These are phyloP conservation scores for Albophoma yamanashiensis DNA, from an alignment of 2,329 filamentous ascomycete species.

Conservation along the genomic window DNA sequence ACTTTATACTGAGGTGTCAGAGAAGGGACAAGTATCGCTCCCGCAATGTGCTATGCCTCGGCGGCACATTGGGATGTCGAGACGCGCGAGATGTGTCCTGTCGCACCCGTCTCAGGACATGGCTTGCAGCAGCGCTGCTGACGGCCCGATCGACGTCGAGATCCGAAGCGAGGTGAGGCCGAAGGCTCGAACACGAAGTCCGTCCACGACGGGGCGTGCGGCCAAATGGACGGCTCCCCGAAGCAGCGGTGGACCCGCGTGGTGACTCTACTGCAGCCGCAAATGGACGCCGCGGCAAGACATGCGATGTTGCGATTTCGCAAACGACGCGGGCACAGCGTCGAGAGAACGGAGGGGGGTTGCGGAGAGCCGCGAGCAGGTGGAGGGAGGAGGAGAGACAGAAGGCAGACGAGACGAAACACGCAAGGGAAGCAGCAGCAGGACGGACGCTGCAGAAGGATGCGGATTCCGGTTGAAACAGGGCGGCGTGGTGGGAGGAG, in stretches of 20 bases:
- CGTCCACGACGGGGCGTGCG: not conserved
- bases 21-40: not conserved
- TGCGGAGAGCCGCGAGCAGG: not conserved
- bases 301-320: not conserved
- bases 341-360: not conserved
- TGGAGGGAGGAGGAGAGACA: not conserved
- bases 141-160: not conserved
- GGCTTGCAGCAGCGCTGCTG: not conserved
- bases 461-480: not conserved
- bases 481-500: not conserved
- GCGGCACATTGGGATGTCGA: not conserved
- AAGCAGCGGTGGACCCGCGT: not conserved
- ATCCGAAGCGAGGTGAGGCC: not conserved
- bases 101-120: not conserved
- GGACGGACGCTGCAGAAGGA: not conserved
- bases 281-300: not conserved
- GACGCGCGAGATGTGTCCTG: not conserved
- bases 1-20: not conserved
- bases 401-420: not conserved
- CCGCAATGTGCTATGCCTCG: not conserved
- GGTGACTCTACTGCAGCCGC: not conserved
- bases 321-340: not conserved
- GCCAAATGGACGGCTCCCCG: not conserved
- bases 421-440: not conserved
- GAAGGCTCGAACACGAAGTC: not conserved